Base-by-base conservation (phyloP, 495 filamentous ascomycete species). In the Letharia columbiana region DNA sequence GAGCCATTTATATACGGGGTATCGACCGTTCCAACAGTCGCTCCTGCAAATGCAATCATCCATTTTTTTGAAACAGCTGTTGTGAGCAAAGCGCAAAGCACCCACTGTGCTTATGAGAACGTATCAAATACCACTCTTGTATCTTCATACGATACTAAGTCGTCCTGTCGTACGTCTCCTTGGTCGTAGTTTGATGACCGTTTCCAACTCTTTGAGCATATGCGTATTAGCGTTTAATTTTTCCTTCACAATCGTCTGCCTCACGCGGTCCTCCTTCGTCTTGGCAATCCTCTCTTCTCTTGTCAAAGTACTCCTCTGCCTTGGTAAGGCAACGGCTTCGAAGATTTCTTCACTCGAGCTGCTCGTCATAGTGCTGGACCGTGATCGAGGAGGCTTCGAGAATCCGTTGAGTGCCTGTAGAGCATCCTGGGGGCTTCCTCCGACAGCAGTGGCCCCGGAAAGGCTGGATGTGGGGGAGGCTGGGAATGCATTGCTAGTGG, bases 161-260 rank as follows among this genome's bases (percentile, higher is more conserved):
- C 82, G 72, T 70, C 80, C 80, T 17, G 76, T 81, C 50, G 74
- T 76, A 62, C 72, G 76, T 64, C 76, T 77, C 52, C 75, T 78
- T 50, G 89, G 87, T 65, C 90, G 78, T 66, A 92, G 79, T 74
- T 91, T 91, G 67, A 96, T 92, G 13, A 91, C 92, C 75, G 87
- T 89, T 75, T 96, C 89, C 68, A 98, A 79, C 73, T 98, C 94
- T 71, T 87, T 87, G 69, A 98, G 81, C 91, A 98, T 93, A 67
- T 88, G 87, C 35, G 88, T 89, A 65, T 85, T 91, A 3, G 91
- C 89, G 62, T 96, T 90, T 20, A 80, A 73, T 69, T 87, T 89
- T 66, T 92, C 90, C 60, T 85, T 81, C 20, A 83, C 77, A 54
- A 83, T 78, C 9, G 88, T 89, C 73, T 87, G 85, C 65, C 80